Evolutionary conservation across 192 early-diverging fungal species (phyloP).

Genomic region (Coemansia sp.): DNA sequence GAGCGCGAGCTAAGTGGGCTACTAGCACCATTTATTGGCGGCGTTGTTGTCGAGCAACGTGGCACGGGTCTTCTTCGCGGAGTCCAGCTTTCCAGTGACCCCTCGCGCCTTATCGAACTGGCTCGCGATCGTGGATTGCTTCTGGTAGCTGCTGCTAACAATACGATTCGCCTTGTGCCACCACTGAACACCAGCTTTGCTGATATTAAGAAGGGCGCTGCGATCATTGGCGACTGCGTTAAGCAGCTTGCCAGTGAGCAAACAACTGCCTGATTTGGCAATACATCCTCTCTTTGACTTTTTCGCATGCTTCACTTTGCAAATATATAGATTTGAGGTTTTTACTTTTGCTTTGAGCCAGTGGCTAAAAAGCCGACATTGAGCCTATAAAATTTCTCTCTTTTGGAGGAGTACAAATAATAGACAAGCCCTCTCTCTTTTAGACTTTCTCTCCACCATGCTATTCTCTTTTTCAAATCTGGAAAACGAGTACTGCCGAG

Average conservation of each 20-base stretch:
- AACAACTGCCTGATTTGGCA: neutral
- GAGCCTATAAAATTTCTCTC: too few species aligned
- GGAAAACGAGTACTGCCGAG: neutral
- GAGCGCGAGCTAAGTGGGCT: conserved; percentile 52
- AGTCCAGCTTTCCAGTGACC: conserved; percentile 73
- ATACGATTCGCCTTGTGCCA: conserved; percentile 92
- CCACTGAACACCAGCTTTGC: conserved; percentile 77
- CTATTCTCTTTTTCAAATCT: neutral
- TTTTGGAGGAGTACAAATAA: too few species aligned
- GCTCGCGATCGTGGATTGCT: conserved; percentile 84
- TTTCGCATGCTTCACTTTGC: neutral
- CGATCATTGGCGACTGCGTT: conserved; percentile 65
- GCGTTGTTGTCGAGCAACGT: conserved; percentile 72
- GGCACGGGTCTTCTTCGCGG: conserved; percentile 88
- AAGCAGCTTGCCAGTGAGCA: conserved; percentile 19
- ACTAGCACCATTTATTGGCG: conserved; percentile 46
- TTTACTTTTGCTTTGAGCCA: too few species aligned
- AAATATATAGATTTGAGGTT: too few species aligned
- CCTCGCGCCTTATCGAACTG: conserved; percentile 65
- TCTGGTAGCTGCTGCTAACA: conserved; percentile 80
- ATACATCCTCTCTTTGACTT: neutral
- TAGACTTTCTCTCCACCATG: too few species aligned
- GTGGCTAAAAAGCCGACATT: too few species aligned
- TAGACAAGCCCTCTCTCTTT: too few species aligned
- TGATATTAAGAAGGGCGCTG: conserved; percentile 74